Evolutionary conservation across 75 land plant genomes (phyloP).

Genomic region (Sequoia sempervirens): DNA sequence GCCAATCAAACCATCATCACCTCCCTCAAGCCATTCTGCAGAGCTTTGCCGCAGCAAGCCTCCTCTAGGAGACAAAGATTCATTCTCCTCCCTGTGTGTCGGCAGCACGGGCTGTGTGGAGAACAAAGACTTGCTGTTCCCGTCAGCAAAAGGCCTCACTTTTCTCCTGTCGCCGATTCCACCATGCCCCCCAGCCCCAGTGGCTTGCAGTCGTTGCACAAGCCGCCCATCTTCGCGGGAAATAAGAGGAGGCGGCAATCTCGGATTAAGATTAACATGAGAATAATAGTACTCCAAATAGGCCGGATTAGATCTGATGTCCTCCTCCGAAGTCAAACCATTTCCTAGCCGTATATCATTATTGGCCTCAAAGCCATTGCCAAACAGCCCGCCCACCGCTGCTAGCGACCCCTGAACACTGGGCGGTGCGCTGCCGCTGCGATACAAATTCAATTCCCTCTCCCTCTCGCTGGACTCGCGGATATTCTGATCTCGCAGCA

Average conservation of each 20-base stretch:
- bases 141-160: not conserved
- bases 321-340: constrained; percentile 32
- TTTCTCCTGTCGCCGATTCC: too few relatives aligned
- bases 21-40: constrained; percentile 33
- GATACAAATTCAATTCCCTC: constrained; percentile 25
- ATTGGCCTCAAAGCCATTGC: not conserved
- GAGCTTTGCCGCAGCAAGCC: constrained; percentile 26
- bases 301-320: constrained; percentile 48
- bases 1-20: constrained; percentile 38
- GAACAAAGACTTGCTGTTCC: constrained; percentile 39
- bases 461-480: not conserved
- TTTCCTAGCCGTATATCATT: not conserved
- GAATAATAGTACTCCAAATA: constrained; percentile 59
- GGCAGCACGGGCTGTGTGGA: constrained; percentile 38
- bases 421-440: constrained; percentile 66
- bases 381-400: constrained; percentile 37
- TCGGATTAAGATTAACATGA: constrained; percentile 55
- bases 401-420: constrained; percentile 53
- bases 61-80: constrained; percentile 28
- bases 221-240: constrained; percentile 31
- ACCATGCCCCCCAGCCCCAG: too few relatives aligned
- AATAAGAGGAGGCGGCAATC: constrained; percentile 58
- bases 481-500: constrained; percentile 10
- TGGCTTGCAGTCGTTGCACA: too few relatives aligned
- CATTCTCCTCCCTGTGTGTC: constrained; percentile 45